Base-by-base conservation (phyloP, 257 asterid species). In the Asclepias syriaca region DNA sequence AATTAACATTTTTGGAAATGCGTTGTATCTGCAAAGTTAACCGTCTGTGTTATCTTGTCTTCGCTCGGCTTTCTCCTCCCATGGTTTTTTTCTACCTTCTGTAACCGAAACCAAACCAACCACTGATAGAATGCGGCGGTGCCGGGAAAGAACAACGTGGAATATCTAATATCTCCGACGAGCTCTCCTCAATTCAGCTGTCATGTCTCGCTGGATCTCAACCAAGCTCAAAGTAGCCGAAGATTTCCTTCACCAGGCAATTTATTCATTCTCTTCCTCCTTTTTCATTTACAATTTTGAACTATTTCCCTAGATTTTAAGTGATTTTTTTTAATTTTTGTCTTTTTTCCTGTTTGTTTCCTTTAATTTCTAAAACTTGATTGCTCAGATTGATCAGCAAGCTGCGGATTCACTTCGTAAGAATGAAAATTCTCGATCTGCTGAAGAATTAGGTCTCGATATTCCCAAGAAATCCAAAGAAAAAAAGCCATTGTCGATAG, bases 201-300 rank as follows among this genome's bases (percentile, higher is more conserved):
- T 77, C 68, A 94, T 94, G 99, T 96, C 99, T 78, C 83, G 89
- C 75, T 94, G 99, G 99, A 91, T 94, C 90, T 89, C 99, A 69
- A 88, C 97, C 81, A 95, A 90, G 90, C 98, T 95, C 88, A 95
- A 85, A 85, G 97, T 90, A 72, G 97, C 99, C 71, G 99, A 90
- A 82, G 85, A 87, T 82, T 85, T 95, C 70, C 97, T 95, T 74
- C 97, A 95, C 48, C 97, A 92, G 95, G 99, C 67, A 81, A 81
- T 54, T 54, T 56, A 45, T 40, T 48, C 54, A 56, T 59, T 43
- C 70, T 19, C 45, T 40, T 13, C 64, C 70, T 64, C 69, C 51
- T 48, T 66, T 16, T 53, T 37, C 67, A 56, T 10, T 58, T 0
- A 19, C 21, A 54, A 18, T 22, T 0, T 7, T 61, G 12, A 19